phyloP scores from a whole-genome alignment of 1,284 basidiomycete species.

The Coniferiporia sulphurascens region DNA sequence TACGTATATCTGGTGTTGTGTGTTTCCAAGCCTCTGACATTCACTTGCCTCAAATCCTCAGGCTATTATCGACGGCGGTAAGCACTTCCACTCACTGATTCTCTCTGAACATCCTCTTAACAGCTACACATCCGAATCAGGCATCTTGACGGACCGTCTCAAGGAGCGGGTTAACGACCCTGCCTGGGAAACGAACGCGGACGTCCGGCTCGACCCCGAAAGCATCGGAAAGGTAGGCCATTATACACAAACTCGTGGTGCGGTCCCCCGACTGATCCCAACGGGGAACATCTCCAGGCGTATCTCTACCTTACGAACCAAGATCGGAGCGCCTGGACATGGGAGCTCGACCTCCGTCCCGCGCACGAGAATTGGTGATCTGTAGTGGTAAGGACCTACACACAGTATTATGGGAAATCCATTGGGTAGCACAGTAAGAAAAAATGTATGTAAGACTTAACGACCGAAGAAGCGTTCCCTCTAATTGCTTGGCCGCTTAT shows the following conservation, averaged over 20 bases:
- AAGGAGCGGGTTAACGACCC: constrained; percentile 17
- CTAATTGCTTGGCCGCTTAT: no score
- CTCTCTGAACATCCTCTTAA: background rate
- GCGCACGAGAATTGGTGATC: constrained; percentile 40
- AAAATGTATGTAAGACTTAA: no score
- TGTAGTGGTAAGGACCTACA: no score
- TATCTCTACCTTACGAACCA: constrained; percentile 57
- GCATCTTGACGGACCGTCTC: constrained; percentile 4
- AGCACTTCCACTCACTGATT: background rate
- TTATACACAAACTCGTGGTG: no score
- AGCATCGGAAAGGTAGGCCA: constrained; percentile 26
- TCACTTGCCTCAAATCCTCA: background rate
- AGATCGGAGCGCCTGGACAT: constrained; percentile 59
- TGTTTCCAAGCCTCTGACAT: background rate
- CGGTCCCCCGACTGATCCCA: background rate
- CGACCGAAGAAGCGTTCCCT: no score
- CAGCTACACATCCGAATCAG: background rate
- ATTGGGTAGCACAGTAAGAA: no score
- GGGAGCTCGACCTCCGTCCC: constrained; percentile 57
- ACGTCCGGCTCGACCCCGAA: constrained; percentile 23
- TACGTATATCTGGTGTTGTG: background rate
- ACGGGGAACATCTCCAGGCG: constrained; percentile 23
- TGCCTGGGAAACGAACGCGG: constrained; percentile 22
- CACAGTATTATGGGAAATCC: no score
- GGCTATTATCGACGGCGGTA: constrained; percentile 11